Evolutionary conservation across 139 green algal genomes (phyloP), one percentile per base, ranked within the genome.

Genomic region (Pleodorina starrii): DNA sequence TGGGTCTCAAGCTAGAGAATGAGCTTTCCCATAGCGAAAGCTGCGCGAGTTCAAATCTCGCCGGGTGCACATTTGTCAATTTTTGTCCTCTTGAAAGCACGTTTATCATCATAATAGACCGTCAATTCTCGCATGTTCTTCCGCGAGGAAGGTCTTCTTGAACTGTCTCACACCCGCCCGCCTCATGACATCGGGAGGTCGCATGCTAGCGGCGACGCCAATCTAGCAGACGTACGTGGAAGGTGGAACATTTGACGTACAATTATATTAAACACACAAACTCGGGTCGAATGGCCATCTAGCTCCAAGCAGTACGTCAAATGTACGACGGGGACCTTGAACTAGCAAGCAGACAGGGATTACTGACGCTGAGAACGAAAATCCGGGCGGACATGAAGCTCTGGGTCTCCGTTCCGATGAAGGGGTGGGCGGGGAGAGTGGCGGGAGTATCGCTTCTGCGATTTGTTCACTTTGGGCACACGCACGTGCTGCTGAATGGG

Each of bases 21-120:
- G 73, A 80, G 73, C 27, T 59, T 80, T 80, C 73, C 73, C 73
- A 80, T 80, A 57, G 42, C 42, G 73, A 54, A 80, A 59, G 42
- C 42, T 57, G 73, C 73, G 73, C 59, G 73, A 57, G 73, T 80
- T 80, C 73, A 80, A 80, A 80, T 80, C 73, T 57, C 73, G 59
- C 73, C 42, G 73, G 12, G 73, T 17, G 73, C 73, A 80, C 17
- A 35, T 54, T 79, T 79, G 14, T 17, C 14, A 60, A 60, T 60
- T 17, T 60, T 60, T 60, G 14, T 60, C 17, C 51, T 60, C 17
- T 60, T 60, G 17, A 60, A 60, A 60, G 17, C 51, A 60, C 14
- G 17, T 60, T 60, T 17, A 60, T 60, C 17, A 60, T 60, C 51
- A 27, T 60, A 27, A 60, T 60, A 60, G 17, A 60, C 17, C 14